A percentile compares a stretch with the other conserved stretches of the same genome.
Conservation (phyloP, 2,329 filamentous ascomycete species). For the Plenodomus lindquistii region DNA sequence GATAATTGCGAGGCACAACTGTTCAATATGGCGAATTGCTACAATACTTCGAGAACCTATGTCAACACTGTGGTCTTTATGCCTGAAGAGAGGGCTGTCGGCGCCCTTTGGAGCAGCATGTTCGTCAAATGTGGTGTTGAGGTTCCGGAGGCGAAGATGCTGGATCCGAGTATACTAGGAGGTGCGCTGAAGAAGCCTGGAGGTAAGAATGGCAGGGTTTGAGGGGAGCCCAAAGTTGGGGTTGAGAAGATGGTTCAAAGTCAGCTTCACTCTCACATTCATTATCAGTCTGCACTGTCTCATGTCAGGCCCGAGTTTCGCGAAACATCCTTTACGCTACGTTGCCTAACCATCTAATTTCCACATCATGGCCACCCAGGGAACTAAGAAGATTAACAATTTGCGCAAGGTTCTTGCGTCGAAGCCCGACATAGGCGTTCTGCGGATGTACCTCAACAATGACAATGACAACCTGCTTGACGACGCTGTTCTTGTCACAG, state of each 20-base stretch:
- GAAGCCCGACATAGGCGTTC: constrained; percentile 2
- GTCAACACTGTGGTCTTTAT: constrained; percentile 43
- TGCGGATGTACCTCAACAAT: constrained; percentile 9
- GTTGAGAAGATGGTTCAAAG: constrained; percentile 10
- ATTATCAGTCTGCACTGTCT: not conserved
- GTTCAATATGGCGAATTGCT: constrained; percentile 34
- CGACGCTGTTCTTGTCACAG: constrained; percentile 16
- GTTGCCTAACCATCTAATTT: not conserved
- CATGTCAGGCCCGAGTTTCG: not conserved
- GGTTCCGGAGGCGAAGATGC: constrained; percentile 30
- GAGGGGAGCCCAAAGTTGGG: not conserved
- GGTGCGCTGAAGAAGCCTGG: constrained; percentile 33
- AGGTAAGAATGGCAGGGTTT: not conserved
- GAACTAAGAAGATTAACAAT: constrained; percentile 1
- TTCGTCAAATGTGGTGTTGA: constrained; percentile 39
- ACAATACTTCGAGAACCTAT: constrained; percentile 32
- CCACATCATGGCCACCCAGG: not conserved
- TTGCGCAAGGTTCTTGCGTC: constrained; percentile 1
- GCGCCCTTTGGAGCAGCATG: constrained; percentile 42
- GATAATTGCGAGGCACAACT: constrained; percentile 42
- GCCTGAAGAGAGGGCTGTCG: constrained; percentile 39
- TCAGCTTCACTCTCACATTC: not conserved
- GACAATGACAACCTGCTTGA: constrained; percentile 2
- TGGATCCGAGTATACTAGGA: constrained; percentile 35
- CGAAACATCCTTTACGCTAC: not conserved